Percentiles rank a stretch among this genome's conserved stretches.
These are phyloP conservation scores for Chlorella ohadii DNA, from an alignment of 139 green algal species.

Conservation along the genomic window DNA sequence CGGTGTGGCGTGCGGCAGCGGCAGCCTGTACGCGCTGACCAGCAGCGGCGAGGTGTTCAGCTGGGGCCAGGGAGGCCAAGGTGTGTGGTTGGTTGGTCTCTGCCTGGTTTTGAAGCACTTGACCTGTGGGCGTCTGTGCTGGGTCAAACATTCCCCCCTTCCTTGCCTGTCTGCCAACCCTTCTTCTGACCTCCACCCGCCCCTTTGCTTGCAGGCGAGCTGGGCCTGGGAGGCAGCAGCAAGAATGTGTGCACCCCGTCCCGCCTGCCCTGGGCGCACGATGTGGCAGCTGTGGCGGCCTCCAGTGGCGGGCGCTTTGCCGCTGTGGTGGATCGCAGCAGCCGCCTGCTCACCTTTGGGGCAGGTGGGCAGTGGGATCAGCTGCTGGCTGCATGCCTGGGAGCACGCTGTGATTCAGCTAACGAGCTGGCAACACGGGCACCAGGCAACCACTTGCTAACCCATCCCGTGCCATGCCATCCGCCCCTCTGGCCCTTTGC, in stretches of 20 bases:
- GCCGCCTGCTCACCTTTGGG: conserved; percentile 26
- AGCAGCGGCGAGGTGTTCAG: conserved; percentile 11
- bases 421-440: no score
- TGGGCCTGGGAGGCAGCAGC: conserved; percentile 12
- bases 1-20: background rate
- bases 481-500: no score
- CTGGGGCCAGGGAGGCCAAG: conserved; percentile 32
- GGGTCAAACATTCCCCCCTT: no score
- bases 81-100: background rate
- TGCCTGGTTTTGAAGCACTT: no score
- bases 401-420: no score
- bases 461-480: no score
- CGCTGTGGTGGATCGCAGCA: background rate
- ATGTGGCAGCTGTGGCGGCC: background rate
- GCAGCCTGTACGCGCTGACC: conserved; percentile 11
- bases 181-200: no score
- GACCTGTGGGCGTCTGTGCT: no score
- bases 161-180: no score
- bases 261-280: conserved; percentile 19
- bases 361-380: background rate
- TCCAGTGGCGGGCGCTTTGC: conserved; percentile 28
- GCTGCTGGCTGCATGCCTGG: background rate
- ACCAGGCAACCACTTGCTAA: no score
- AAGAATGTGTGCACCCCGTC: conserved; percentile 3
- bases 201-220: background rate